Percentiles rank a stretch among this genome's conserved stretches.
These are phyloP conservation scores for Aphanomyces cochlioides DNA, from an alignment of 352 stramenopile genomes.

Conservation along the genomic window DNA sequence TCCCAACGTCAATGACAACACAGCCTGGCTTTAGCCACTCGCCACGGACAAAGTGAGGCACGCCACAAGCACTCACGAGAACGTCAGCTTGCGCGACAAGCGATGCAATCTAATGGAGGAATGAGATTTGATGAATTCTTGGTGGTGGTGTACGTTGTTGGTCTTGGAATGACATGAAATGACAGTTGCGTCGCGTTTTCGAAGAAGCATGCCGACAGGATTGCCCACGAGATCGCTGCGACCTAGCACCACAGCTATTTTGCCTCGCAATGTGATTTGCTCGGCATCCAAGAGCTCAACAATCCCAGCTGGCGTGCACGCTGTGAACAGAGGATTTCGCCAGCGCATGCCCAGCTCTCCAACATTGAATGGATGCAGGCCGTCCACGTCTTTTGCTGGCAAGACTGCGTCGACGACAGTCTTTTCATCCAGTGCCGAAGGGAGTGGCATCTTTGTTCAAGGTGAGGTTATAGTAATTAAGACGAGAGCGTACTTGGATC, in stretches of 20 bases:
- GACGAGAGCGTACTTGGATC: conserved; percentile 60
- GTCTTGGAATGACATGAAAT: conserved; percentile 96
- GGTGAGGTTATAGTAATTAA: not conserved
- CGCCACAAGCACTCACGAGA: conserved; percentile 93
- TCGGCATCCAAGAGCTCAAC: conserved; percentile 86
- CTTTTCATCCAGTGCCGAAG: conserved; percentile 88
- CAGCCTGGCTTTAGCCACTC: conserved; percentile 96
- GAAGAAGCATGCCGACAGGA: conserved; percentile 93
- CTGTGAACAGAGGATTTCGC: conserved; percentile 49
- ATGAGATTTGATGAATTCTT: no score
- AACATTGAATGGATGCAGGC: conserved; percentile 97
- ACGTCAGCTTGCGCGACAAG: conserved; percentile 90
- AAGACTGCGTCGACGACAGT: conserved; percentile 88
- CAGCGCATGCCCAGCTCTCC: conserved; percentile 73
- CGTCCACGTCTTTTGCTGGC: conserved; percentile 97
- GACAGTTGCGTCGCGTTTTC: conserved; percentile 94
- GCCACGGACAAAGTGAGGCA: conserved; percentile 92
- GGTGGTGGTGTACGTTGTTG: conserved; percentile 41
- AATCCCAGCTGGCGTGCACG: conserved; percentile 87
- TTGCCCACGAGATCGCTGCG: conserved; percentile 96
- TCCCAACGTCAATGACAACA: conserved; percentile 98
- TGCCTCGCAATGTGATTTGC: conserved; percentile 88
- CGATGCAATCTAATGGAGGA: conserved; percentile 36
- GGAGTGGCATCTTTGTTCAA: conserved; percentile 70
- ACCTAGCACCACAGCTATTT: conserved; percentile 96